A percentile compares a stretch with the other conserved stretches of the same genome.
Conservation (phyloP, 176 grass and related monocot genomes). For the Avena atlantica region DNA sequence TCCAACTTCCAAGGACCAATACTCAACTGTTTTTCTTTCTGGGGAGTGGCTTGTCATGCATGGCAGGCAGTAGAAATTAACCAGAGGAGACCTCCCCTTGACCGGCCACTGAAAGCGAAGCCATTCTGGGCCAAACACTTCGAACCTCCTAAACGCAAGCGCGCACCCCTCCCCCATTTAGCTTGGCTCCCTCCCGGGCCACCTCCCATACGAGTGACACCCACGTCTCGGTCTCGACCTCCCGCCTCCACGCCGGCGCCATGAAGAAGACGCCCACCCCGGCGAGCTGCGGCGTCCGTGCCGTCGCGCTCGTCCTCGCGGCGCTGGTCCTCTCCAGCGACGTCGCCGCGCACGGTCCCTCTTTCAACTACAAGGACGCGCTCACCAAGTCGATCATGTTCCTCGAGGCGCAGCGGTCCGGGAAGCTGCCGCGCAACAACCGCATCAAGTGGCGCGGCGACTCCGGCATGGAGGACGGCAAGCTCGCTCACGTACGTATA, state of each 20-base stretch:
- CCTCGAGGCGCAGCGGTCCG: conserved; percentile 93
- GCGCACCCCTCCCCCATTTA: conserved; percentile 44
- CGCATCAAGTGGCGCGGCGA: conserved; percentile 92
- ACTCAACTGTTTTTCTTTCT: not conserved
- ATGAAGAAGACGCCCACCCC: conserved; percentile 30
- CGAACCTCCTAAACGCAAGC: conserved; percentile 43
- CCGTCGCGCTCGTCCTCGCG: conserved; percentile 49
- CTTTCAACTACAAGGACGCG: conserved; percentile 79
- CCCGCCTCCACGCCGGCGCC: not conserved
- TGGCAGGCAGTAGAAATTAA: not conserved
- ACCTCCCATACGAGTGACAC: not conserved
- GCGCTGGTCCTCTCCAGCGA: conserved; percentile 59
- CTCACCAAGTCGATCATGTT: conserved; percentile 87
- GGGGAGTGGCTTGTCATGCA: not conserved
- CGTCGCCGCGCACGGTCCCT: not conserved
- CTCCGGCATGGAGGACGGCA: conserved; percentile 87
- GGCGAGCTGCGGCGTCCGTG: conserved; percentile 16
- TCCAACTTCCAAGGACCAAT: not conserved
- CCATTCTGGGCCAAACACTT: conserved; percentile 53
- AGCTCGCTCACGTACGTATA: conserved; percentile 67
- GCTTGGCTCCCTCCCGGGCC: not conserved
- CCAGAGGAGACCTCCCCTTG: not conserved
- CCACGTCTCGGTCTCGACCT: not conserved
- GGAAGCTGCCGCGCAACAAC: conserved; percentile 77
- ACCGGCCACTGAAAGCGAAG: conserved; percentile 26